Base-by-base conservation (phyloP, 2,329 filamentous ascomycete genomes). In the Aspergillus fijiensis region DNA sequence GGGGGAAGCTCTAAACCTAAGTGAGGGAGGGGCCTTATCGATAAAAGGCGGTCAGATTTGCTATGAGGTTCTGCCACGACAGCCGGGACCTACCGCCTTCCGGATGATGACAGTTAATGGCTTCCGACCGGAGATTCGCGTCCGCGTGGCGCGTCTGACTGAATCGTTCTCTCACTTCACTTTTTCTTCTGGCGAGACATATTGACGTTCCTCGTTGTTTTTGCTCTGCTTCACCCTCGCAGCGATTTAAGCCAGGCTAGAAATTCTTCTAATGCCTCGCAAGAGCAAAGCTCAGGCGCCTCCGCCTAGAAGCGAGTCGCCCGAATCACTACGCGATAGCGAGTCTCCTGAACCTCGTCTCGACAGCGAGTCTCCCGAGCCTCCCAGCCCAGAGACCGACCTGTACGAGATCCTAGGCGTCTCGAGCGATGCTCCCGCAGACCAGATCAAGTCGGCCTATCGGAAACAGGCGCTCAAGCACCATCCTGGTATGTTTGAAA, bases 391-490 rank as follows among this genome's bases (percentile, higher is more conserved):
- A 27, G 70, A 70, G 42, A 70, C 68, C 25, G 69, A 74, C 47
- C 94, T 95, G 0, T 99, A 99, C 72, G 85, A 88, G 68, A 85
- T 94, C 57, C 86, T 99, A 9, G 85, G 82, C 23, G 76, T 99
- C 47, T 83, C 88, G 42, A 85, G 86, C 62, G 80, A 85, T 55
- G 92, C 92, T 14, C 90, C 89, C 0, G 79, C 87, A 47, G 87
- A 92, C 63, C 86, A 96, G 70, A 85, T 99, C 79, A 97, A 96
- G 75, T 87, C 86, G 19, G 92, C 94, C 19, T 99, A 99, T 80
- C 90, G 92, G 72, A 96, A 96, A 74, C 87, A 89, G 54, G 95
- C 95, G 3, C 82, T 99, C 60, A 92, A 87, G 75, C 85, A 93
- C 69, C 95, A 99, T 70, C 91, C 91, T 68, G 89, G 89, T 94